Evolutionary conservation across 768 basidiomycete genomes (phyloP).

Genomic region (Termitomyces titanicus): DNA sequence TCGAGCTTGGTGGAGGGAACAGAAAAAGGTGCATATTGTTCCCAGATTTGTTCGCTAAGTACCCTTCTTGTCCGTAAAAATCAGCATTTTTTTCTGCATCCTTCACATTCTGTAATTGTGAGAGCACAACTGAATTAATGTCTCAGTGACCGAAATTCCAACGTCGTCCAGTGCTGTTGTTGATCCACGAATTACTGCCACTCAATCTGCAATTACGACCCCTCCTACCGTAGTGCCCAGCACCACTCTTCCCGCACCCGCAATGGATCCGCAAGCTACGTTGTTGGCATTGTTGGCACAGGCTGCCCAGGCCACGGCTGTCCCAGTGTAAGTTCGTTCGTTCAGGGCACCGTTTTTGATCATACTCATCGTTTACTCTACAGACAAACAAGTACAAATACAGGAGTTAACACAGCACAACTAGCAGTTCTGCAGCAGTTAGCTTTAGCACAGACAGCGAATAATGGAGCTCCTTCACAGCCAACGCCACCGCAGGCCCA

Average conservation of each 20-base stretch:
- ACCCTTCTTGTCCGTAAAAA: conserved; percentile 65
- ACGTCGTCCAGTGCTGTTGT: conserved; percentile 25
- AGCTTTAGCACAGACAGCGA: conserved; percentile 63
- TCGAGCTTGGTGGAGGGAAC: conserved; percentile 64
- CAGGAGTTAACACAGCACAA: conserved; percentile 46
- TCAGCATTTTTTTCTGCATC: conserved; percentile 48
- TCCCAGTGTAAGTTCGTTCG: conserved; percentile 34
- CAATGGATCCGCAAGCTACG: conserved; percentile 54
- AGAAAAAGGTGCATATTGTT: conserved; percentile 87
- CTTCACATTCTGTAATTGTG: conserved; percentile 41
- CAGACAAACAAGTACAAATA: conserved; percentile 68
- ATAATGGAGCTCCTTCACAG: conserved; percentile 26
- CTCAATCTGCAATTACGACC: conserved; percentile 16
- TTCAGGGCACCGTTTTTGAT: conserved; percentile 1
- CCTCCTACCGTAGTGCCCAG: conserved; percentile 23
- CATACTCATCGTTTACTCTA: neutral
- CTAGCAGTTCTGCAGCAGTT: conserved; percentile 76
- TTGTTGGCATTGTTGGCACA: conserved; percentile 68
- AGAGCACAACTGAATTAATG: conserved; percentile 67
- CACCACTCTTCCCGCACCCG: conserved; percentile 25
- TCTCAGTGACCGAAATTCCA: conserved; percentile 53
- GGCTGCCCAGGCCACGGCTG: conserved; percentile 47
- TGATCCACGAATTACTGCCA: conserved; percentile 35
- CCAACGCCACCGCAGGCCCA: conserved; percentile 27
- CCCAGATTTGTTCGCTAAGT: conserved; percentile 77